phyloP scores from a whole-genome alignment of 208 protist genomes.

The Naegleria lovaniensis region DNA sequence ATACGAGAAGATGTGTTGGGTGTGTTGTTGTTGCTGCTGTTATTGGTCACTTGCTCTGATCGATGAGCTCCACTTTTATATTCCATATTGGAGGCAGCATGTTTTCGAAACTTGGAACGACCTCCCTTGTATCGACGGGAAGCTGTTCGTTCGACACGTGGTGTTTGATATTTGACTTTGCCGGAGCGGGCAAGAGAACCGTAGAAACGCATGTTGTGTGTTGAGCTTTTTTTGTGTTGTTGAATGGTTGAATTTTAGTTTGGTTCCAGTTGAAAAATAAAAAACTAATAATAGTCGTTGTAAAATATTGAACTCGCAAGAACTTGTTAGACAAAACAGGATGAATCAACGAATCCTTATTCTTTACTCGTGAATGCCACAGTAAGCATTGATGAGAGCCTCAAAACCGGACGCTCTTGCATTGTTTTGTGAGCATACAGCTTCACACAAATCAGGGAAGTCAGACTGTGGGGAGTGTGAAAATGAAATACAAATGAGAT shows the following conservation, averaged over 20 bases:
- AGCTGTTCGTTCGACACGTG: too few species aligned
- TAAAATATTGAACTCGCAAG: too few species aligned
- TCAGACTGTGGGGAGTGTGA: background rate
- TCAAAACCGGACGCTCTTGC: background rate
- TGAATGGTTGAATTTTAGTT: too few species aligned
- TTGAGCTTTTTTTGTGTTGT: too few species aligned
- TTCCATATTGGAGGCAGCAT: background rate
- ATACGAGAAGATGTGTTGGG: background rate
- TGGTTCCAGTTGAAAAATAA: too few species aligned
- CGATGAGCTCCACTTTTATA: background rate
- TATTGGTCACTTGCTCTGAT: background rate
- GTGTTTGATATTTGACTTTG: too few species aligned
- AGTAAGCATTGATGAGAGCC: background rate
- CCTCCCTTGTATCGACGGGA: background rate
- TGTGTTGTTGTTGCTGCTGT: too few species aligned
- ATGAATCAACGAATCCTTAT: too few species aligned
- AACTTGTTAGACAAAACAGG: too few species aligned
- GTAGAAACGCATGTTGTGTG: too few species aligned
- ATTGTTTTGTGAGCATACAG: background rate
- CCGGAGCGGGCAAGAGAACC: too few species aligned
- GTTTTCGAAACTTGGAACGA: background rate
- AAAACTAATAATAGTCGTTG: too few species aligned
- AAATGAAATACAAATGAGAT: background rate
- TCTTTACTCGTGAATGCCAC: background rate
- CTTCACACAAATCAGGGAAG: slow-evolving; percentile 3